phyloP scores from a whole-genome alignment of 352 stramenopile genomes.

The Phytophthora pseudosyringae region DNA sequence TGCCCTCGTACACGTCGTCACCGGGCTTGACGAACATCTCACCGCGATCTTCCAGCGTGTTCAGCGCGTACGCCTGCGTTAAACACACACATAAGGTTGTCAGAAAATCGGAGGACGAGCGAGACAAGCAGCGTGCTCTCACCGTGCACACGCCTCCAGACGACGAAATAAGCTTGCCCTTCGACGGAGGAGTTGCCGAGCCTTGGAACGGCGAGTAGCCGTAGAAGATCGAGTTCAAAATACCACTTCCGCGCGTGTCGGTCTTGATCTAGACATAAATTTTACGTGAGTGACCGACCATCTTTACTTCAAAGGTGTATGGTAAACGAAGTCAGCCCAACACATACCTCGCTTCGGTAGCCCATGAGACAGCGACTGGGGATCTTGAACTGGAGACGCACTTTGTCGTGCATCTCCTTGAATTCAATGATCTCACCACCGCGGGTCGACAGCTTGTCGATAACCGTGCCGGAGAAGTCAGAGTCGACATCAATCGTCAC shows the following conservation, averaged over 20 bases:
- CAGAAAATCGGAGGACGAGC: background rate
- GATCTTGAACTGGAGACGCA: conserved; percentile 96
- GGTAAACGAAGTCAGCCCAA: background rate
- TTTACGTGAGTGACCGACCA: conserved; percentile 15
- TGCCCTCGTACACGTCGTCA: conserved; percentile 96
- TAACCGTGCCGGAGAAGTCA: conserved; percentile 96
- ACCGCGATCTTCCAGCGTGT: conserved; percentile 92
- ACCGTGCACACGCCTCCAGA: conserved; percentile 72
- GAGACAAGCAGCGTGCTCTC: conserved; percentile 7
- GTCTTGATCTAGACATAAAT: conserved; percentile 90
- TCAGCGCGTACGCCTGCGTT: conserved; percentile 91
- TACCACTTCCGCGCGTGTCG: conserved; percentile 94
- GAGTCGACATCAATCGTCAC: conserved; percentile 97
- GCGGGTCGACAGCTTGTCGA: conserved; percentile 95
- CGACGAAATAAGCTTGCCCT: conserved; percentile 87
- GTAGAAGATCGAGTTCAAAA: conserved; percentile 98
- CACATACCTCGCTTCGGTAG: conserved; percentile 90
- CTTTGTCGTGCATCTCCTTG: conserved; percentile 92
- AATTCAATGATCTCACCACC: conserved; percentile 94
- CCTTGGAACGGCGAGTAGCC: conserved; percentile 92
- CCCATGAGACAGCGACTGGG: conserved; percentile 96
- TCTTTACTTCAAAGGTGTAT: background rate
- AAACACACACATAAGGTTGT: conserved; percentile 2
- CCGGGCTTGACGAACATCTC: conserved; percentile 96
- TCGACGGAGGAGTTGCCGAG: conserved; percentile 71